A percentile compares a stretch with the other conserved stretches of the same genome.
These are phyloP conservation scores for Geopyxis carbonaria DNA, from an alignment of 495 filamentous ascomycete genomes.

Conservation along the genomic window DNA sequence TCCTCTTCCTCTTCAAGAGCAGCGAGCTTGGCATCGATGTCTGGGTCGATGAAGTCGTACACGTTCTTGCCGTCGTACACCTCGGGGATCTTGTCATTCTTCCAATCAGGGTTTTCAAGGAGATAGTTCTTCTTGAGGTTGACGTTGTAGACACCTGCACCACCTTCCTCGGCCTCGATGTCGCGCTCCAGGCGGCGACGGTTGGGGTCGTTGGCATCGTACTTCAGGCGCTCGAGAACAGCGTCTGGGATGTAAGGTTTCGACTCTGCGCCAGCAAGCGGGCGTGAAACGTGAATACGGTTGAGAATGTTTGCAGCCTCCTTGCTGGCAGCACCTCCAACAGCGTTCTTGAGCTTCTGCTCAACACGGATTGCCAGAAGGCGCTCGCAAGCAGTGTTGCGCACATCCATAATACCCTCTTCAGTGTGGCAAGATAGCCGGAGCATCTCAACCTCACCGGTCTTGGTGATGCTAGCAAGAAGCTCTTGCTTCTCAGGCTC, in stretches of 20 bases:
- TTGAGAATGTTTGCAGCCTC: constrained; percentile 65
- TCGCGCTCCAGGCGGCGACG: constrained; percentile 66
- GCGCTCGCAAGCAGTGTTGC: constrained; percentile 85
- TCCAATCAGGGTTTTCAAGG: constrained; percentile 75
- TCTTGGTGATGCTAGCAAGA: constrained; percentile 62
- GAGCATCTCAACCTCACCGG: constrained; percentile 75
- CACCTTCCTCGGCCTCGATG: constrained; percentile 80
- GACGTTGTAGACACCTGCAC: constrained; percentile 87
- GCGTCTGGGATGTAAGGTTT: constrained; percentile 83
- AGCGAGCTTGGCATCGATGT: constrained; percentile 80
- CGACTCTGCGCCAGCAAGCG: constrained; percentile 56
- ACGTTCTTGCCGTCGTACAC: constrained; percentile 88
- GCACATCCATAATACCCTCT: constrained; percentile 83
- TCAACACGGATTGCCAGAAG: constrained; percentile 82
- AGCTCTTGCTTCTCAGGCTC: constrained; percentile 62
- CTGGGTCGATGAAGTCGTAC: constrained; percentile 88
- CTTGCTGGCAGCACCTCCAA: constrained; percentile 46
- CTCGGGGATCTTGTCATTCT: constrained; percentile 88
- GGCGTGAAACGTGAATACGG: constrained; percentile 89
- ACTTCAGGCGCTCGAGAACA: constrained; percentile 63
- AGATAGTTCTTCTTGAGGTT: constrained; percentile 75
- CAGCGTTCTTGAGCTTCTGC: constrained; percentile 85
- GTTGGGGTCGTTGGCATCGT: constrained; percentile 72
- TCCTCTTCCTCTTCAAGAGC: constrained; percentile 92
- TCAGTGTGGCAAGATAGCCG: constrained; percentile 87